Evolutionary conservation across 306 rosid genomes (phyloP), one percentile per base, ranked within the genome.

Genomic region (Mimosa pudica): DNA sequence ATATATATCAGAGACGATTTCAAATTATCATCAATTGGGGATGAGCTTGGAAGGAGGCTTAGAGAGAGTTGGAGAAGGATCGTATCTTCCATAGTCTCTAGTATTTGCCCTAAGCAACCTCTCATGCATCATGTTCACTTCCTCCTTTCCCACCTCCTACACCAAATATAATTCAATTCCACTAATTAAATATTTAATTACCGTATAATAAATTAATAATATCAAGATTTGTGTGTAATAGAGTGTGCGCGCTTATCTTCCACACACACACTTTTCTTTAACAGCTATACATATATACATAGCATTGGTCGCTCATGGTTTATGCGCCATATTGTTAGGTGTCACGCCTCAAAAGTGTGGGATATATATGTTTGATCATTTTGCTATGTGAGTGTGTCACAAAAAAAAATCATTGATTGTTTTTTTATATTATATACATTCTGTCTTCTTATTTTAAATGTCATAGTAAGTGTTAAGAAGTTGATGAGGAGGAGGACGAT

Each of bases 11-110:
- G 60, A 9, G 20, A 33, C 0, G 64, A 58, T 0, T 5, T 2
- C 13, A 68, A 46, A 41, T n/a, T 60, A 38, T 47, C 4, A 11
- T 52, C 7, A 55, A n/a, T 55, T 95, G 36, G 94, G 99, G 36
- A 95, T 93, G 87, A 91, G 97, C 93, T 95, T 95, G 93, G 80
- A 95, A 82, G 94, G 98, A 84, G 99, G 99, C 86, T 95, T 93
- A 12, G 92, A 89, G 76, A 95, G 83, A 63, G 94, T 71, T 72
- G 99, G 98, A 0, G 99, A 42, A 51, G 99, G 98, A 83, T 95
- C 94, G 82, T 92, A 95, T 81, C 88, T 83, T 86, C 98, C 99
- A 57, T 95, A 95, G 78, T 95, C 99, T 85, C 57, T 90, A 65
- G 92, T 82, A 84, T 93, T 93, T 4, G 55, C 89, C 83, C 82